Conservation (phyloP, 2,329 filamentous ascomycete genomes). For the Colletotrichum salicis region DNA sequence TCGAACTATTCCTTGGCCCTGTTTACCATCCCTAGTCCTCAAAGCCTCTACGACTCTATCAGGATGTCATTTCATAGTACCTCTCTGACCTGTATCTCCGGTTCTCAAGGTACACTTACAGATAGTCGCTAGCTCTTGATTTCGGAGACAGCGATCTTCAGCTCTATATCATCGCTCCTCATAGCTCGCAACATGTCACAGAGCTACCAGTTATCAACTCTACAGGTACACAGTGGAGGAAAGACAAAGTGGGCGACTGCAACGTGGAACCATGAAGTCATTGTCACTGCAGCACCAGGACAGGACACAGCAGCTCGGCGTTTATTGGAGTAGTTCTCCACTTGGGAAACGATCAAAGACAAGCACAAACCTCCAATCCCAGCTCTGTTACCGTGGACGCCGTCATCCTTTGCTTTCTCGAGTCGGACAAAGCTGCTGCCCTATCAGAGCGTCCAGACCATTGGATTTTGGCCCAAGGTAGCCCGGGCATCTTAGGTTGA, state of each 20-base stretch:
- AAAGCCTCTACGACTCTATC: neutral
- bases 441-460: neutral
- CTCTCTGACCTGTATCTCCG: neutral
- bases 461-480: neutral
- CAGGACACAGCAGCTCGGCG: neutral
- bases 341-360: neutral
- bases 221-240: neutral
- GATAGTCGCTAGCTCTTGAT: neutral
- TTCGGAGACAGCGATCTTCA: neutral
- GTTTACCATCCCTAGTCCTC: too few relatives aligned
- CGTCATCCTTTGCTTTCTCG: neutral
- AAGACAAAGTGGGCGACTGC: neutral
- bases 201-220: neutral
- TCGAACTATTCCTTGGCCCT: neutral
- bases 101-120: neutral
- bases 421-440: neutral
- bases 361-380: neutral
- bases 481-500: neutral
- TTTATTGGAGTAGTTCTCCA: constrained; percentile 22
- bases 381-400: neutral
- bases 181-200: neutral
- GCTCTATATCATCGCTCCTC: neutral
- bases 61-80: neutral
- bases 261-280: constrained; percentile 1
- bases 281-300: constrained; percentile 15